phyloP scores from a whole-genome alignment of 768 basidiomycete species.

The Mycena filopes region DNA sequence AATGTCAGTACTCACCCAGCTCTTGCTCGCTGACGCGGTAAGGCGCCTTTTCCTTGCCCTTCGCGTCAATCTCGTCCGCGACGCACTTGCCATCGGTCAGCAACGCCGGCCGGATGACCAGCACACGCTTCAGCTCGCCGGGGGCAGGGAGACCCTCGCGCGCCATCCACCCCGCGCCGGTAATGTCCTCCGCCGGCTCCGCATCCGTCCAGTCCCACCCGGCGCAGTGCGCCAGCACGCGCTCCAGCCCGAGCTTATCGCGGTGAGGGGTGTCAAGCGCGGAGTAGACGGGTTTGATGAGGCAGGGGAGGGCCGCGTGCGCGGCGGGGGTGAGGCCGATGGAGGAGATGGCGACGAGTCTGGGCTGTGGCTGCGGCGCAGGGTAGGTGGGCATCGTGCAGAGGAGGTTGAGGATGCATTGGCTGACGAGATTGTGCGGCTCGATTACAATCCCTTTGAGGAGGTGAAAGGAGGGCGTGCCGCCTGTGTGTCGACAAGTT shows the following conservation, averaged over 20 bases:
- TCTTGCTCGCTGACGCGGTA: conserved; percentile 49
- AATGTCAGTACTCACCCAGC: conserved; percentile 21
- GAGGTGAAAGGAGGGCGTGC: conserved; percentile 54
- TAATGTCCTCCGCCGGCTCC: conserved; percentile 57
- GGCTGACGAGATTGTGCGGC: conserved; percentile 69
- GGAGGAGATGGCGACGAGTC: conserved; percentile 64
- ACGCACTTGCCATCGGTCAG: conserved; percentile 62
- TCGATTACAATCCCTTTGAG: conserved; percentile 59
- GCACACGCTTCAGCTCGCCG: conserved; percentile 49
- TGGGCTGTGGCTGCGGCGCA: conserved; percentile 51
- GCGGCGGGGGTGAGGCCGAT: conserved; percentile 60
- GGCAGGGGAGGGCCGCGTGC: conserved; percentile 57
- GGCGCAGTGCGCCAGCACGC: conserved; percentile 56
- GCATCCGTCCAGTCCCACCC: conserved; percentile 62
- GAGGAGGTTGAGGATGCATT: conserved; percentile 64
- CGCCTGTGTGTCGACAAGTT: conserved; percentile 48
- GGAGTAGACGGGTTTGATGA: conserved; percentile 60
- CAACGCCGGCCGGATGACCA: conserved; percentile 64
- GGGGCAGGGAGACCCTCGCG: conserved; percentile 41
- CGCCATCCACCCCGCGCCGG: conserved; percentile 43
- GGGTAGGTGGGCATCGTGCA: conserved; percentile 57
- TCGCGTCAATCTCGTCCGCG: not conserved
- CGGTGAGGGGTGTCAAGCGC: conserved; percentile 59
- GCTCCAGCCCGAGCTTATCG: conserved; percentile 74
- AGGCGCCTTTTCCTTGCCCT: conserved; percentile 44